Base-by-base conservation (phyloP, 2,329 filamentous ascomycete genomes). In the Cladosporium phlei region DNA sequence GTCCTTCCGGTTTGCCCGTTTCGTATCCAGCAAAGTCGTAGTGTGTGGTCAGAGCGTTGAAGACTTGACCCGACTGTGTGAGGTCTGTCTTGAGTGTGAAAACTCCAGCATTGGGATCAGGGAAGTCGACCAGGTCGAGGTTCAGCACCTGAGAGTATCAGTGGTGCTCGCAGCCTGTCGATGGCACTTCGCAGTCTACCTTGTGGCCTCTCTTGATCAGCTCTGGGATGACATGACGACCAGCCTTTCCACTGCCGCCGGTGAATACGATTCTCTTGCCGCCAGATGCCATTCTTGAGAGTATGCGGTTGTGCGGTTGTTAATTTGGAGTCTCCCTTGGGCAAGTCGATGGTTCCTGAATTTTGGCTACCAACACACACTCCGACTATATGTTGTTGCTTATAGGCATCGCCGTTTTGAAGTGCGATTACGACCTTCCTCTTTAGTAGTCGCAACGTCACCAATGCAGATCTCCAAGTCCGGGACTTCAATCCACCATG, bases 1-100 rank as follows among this genome's bases (percentile, higher is more conserved):
- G 67, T 0, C 62, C 58, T 14, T 69, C 71, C 3, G 66, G 62
- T 34, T 66, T 48, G 40, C 67, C 62, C n/a, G 68, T 66, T 21
- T 69, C 69, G 55, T 74, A 76, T 42, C 72, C 72, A 10, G 59
- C 59, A 54, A 78, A 73, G 56, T 73, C 66, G 64, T 79, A 81
- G 54, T 82, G 77, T 0, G 73, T 76, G 10, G 72, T 74, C 9
- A 79, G 58, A 4, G 76, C 76, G 48, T 75, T 77, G 67, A 75
- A 79, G 46, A 77, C 74, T 58, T 79, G 75, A 17, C 76, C 76
- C 32, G 65, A 69, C 54, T 78, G 68, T 7, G 76, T 77, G 32
- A 80, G 68, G 56, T 80, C 77, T 10, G 71, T 70, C 52, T 75
- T 77, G 33, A 80, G 61, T 0, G 77, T 79, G 59, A 75, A 74